Base-by-base conservation (phyloP, 2,329 filamentous ascomycete genomes). In the Verticillium nubilum region DNA sequence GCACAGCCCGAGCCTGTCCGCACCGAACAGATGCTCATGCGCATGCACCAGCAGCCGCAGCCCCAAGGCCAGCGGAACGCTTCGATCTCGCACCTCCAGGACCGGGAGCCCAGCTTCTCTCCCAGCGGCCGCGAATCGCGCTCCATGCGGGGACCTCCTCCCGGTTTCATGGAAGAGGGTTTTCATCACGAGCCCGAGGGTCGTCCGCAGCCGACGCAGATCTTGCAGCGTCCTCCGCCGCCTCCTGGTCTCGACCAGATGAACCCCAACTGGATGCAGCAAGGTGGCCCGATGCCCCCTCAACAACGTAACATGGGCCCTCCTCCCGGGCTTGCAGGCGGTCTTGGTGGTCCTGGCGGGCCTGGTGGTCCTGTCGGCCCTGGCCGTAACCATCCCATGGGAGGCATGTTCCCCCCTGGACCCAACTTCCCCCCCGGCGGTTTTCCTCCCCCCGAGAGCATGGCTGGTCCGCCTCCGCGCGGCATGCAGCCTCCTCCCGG, bases 241-340 rank as follows among this genome's bases (percentile, higher is more conserved):
- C 82, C 81, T 19, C 83, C 84, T 2, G 85, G 86, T 7, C 73
- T 88, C 47, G 85, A 86, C 53, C 81, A 84, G 66, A 81, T 87
- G 74, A 82, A 80, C 19, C 82, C 79, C 19, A 79, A 73, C 60
- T 85, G 82, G 76, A 78, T 85, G 74, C 56, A 57, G 19, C 52
- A 27, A 13, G 52, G 52, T 17, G 73, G 70, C 55, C 71, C 70
- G 57, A 77, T 73, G 25, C 75, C 76, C 58, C 70, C 65, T 53
- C 73, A 74, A 60, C 74, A 67, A 33, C 65, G 68, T 60, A 64
- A 67, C 29, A 86, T 87, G 76, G 82, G 85, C 33, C 83, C 84
- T 26, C 85, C 85, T n/a, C 85, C 84, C 4, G 85, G 85, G 17
- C 76, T 87, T 10, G 71, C 76, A 25, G 76, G 73, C 35, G 76